Conservation (phyloP, 371 early-diverging fungal species). For the Zychaea mexicana region DNA sequence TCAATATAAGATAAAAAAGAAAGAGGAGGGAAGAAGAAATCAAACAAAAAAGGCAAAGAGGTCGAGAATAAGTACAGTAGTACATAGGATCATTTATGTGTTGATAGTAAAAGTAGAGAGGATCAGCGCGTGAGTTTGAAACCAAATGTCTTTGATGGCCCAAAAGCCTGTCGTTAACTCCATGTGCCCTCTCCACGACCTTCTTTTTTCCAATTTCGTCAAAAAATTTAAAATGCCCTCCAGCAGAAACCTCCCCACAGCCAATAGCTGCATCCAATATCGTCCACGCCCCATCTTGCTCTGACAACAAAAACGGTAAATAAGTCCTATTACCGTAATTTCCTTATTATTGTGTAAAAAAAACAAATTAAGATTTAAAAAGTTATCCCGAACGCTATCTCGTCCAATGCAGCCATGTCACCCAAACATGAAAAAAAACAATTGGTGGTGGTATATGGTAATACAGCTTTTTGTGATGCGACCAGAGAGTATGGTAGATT, state of each 20-base stretch:
- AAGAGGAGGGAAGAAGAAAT: not conserved
- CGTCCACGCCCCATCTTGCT: not conserved
- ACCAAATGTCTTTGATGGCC: not conserved
- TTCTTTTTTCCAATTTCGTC: not conserved
- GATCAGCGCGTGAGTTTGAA: not conserved
- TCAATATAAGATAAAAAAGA: not conserved
- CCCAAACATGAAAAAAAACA: too few relatives aligned
- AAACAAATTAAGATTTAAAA: too few relatives aligned
- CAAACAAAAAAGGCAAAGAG: not conserved
- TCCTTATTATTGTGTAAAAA: not conserved
- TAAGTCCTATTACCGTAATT: not conserved
- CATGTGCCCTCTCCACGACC: not conserved
- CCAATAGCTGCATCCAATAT: not conserved
- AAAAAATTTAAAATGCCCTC: too few relatives aligned
- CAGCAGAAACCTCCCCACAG: too few relatives aligned
- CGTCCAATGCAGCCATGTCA: too few relatives aligned
- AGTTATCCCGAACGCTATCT: too few relatives aligned
- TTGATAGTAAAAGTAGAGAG: not conserved
- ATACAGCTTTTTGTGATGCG: too few relatives aligned
- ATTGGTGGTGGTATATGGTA: too few relatives aligned
- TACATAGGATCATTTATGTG: not conserved
- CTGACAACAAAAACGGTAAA: slow-evolving; percentile 2
- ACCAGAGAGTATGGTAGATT: too few relatives aligned
- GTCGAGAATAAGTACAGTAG: not conserved
- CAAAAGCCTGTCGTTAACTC: slow-evolving; percentile 1